Percentiles rank a stretch among this genome's conserved stretches.
Evolutionary conservation across 768 basidiomycete species (phyloP).

Genomic region (Mycena sanguinolenta): DNA sequence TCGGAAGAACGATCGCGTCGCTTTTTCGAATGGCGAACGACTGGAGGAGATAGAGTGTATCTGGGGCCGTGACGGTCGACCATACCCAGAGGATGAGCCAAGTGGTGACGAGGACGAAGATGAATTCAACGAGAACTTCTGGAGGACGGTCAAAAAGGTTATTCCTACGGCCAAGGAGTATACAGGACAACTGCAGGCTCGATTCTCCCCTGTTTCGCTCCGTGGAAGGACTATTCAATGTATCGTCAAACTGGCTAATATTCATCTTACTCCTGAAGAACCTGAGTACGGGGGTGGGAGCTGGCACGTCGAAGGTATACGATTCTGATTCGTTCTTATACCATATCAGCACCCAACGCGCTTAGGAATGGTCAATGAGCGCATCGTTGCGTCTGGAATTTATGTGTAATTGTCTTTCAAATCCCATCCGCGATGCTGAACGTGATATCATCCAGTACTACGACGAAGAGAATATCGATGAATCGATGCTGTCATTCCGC

Average conservation of each 20-base stretch:
- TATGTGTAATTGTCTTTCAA: neutral
- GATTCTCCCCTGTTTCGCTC: slow-evolving; percentile 19
- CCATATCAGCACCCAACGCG: neutral
- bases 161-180: slow-evolving; percentile 22
- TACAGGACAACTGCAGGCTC: slow-evolving; percentile 6
- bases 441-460: slow-evolving; percentile 12
- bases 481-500: neutral
- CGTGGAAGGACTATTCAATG: slow-evolving; percentile 31
- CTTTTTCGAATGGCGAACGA: slow-evolving; percentile 1
- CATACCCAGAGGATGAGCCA: slow-evolving; percentile 9
- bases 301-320: neutral
- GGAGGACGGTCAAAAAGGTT: no score
- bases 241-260: slow-evolving; percentile 2
- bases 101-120: slow-evolving; percentile 19
- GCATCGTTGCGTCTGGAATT: neutral
- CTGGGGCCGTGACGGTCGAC: slow-evolving; percentile 20
- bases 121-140: neutral
- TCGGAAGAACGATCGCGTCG: slow-evolving; percentile 9
- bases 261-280: neutral
- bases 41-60: slow-evolving; percentile 17
- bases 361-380: neutral
- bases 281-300: neutral
- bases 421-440: neutral
- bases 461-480: slow-evolving; percentile 11
- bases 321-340: neutral